Evolutionary conservation across 257 asterid species (phyloP), one percentile per base, ranked within the genome.

Genomic region (Rauvolfia tetraphylla): DNA sequence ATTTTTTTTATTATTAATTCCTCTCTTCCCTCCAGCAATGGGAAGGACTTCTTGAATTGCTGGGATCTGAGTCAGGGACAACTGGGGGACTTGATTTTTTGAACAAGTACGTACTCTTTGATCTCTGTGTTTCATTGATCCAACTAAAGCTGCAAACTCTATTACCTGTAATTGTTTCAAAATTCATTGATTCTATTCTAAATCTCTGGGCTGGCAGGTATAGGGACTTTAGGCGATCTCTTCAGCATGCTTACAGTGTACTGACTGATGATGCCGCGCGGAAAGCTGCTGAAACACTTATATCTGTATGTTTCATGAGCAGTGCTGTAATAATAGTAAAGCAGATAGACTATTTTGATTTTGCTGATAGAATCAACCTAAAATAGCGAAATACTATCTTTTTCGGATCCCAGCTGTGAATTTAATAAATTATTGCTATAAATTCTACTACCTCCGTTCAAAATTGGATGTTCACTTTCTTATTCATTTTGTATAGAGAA

Each of bases 21-120:
- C 67, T 59, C 63, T 51, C 23, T 17, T 51, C 17, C 57, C 57
- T 78, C 80, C 88, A 95, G 98, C 98, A 88, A 89, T 95, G 99
- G 99, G 99, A 95, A 88, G 98, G 99, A 73, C 87, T 92, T 86
- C 89, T 91, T 73, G 99, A 91, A 73, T 82, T 95, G 83, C 87
- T 92, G 75, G 97, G 93, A 48, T 84, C 89, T 27, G 96, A 95
- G 85, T 80, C 98, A 23, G 87, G 83, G 82, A 85, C 91, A 72
- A 91, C 95, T 34, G 96, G 98, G 3, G 94, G 98, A 51, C 97
- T 95, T 68, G 95, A 95, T 80, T 95, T 95, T 87, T 79, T 95
- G 89, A 91, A 89, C 78, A 92, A 81, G 98, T 92, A 83, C 25
- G 87, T 70, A 62, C 62, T 77, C 66, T 53, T 82, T 79, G 72